These are phyloP conservation scores for Mycena crocata DNA, from an alignment of 768 basidiomycete species.

Conservation along the genomic window DNA sequence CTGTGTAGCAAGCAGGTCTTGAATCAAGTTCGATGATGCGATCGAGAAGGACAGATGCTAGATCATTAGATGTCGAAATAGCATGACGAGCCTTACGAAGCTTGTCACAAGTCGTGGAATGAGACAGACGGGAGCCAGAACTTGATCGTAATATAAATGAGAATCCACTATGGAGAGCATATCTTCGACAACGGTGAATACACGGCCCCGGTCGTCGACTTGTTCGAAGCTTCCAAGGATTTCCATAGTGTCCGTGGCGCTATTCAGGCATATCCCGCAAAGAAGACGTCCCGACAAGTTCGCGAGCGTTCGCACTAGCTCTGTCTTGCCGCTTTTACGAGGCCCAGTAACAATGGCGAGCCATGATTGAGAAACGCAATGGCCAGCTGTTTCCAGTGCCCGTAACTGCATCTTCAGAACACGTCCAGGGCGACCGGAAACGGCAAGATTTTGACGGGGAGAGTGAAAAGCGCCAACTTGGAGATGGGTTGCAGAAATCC, in stretches of 20 bases:
- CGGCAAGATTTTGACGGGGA: constrained; percentile 49
- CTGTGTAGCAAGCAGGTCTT: constrained; percentile 35
- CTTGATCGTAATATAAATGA: constrained; percentile 51
- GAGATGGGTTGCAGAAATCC: constrained; percentile 59
- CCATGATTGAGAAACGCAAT: constrained; percentile 82
- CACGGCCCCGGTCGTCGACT: constrained; percentile 65
- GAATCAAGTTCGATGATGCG: constrained; percentile 42
- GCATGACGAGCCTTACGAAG: constrained; percentile 36
- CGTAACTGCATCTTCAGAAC: constrained; percentile 73
- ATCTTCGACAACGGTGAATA: constrained; percentile 52
- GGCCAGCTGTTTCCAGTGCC: constrained; percentile 79
- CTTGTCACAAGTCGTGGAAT: constrained; percentile 32
- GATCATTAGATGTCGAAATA: constrained; percentile 18
- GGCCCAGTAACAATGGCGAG: constrained; percentile 89
- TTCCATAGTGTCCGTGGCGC: constrained; percentile 92
- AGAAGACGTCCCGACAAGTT: constrained; percentile 75
- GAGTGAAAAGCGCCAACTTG: constrained; percentile 75
- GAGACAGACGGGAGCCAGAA: constrained; percentile 41
- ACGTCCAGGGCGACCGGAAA: constrained; percentile 55
- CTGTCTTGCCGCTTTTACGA: constrained; percentile 82
- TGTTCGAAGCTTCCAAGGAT: constrained; percentile 97
- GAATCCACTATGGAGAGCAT: constrained; percentile 52
- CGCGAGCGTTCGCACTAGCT: constrained; percentile 76
- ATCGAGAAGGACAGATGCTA: constrained; percentile 38
- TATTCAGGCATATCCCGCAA: constrained; percentile 82